phyloP scores from a whole-genome alignment of 2,329 filamentous ascomycete species.

The Chalaropsis ovoidea region DNA sequence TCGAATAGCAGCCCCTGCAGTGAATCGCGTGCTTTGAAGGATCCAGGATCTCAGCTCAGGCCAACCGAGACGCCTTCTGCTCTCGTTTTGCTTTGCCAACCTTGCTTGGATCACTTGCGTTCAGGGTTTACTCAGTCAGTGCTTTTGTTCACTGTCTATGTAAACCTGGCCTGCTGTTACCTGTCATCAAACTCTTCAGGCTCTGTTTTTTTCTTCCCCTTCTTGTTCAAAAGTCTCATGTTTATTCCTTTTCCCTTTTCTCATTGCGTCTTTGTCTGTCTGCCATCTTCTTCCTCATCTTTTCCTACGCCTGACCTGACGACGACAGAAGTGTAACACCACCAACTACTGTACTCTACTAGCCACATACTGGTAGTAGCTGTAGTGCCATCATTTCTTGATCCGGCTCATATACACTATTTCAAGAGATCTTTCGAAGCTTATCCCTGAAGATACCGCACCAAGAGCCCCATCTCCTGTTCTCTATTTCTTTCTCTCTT shows the following conservation, averaged over 20 bases:
- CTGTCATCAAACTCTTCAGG: slow-evolving; percentile 15
- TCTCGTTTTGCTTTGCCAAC: slow-evolving; percentile 7
- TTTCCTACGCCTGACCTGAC: background rate
- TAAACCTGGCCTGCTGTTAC: slow-evolving; percentile 15
- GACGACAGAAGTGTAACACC: background rate
- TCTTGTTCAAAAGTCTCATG: slow-evolving; percentile 20
- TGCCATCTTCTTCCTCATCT: background rate
- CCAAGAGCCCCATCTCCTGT: slow-evolving; percentile 2
- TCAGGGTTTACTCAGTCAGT: slow-evolving; percentile 16
- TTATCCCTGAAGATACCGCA: slow-evolving; percentile 1
- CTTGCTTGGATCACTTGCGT: slow-evolving; percentile 20
- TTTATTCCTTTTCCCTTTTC: slow-evolving; percentile 18
- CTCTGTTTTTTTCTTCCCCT: slow-evolving; percentile 1
- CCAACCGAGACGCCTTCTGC: slow-evolving; percentile 16
- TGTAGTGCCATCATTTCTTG: slow-evolving; percentile 6
- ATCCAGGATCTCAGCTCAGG: slow-evolving; percentile 21
- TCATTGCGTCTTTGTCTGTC: background rate
- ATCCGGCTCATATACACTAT: slow-evolving; percentile 7
- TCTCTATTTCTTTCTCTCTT: slow-evolving; percentile 6
- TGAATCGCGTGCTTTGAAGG: slow-evolving; percentile 22
- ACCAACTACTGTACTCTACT: background rate
- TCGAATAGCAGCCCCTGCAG: slow-evolving; percentile 15
- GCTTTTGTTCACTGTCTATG: slow-evolving; percentile 13
- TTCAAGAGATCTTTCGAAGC: slow-evolving; percentile 1
- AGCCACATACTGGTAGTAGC: background rate